Conservation (phyloP, 2,329 filamentous ascomycete species). For the Trichoderma afroharzianum region DNA sequence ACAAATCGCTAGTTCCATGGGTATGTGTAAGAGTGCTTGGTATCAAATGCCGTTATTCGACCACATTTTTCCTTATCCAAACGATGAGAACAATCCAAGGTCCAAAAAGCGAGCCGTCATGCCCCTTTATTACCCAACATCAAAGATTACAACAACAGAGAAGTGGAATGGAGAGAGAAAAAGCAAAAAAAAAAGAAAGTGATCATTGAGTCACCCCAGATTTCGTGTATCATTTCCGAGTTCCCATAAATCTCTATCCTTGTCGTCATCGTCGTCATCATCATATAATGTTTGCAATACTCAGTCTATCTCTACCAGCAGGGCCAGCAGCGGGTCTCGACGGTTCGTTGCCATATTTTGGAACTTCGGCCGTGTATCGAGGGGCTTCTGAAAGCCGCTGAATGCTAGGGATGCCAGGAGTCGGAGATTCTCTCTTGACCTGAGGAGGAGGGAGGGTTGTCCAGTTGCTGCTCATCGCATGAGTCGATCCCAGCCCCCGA, state of each 20-base stretch:
- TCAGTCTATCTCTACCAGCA: slow-evolving; percentile 32
- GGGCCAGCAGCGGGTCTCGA: slow-evolving; percentile 29
- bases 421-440: slow-evolving; percentile 34
- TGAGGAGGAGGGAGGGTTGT: slow-evolving; percentile 31
- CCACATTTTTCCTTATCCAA: slow-evolving; percentile 9
- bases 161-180: neutral
- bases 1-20: slow-evolving; percentile 2
- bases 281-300: slow-evolving; percentile 46
- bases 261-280: neutral
- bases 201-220: neutral
- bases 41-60: slow-evolving; percentile 11
- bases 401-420: slow-evolving; percentile 25
- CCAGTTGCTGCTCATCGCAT: slow-evolving; percentile 24
- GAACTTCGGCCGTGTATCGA: slow-evolving; percentile 28
- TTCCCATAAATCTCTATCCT: neutral
- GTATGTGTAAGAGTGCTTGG: slow-evolving; percentile 14
- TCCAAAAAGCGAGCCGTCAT: neutral
- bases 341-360: slow-evolving; percentile 23
- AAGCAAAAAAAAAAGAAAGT: neutral
- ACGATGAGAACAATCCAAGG: neutral
- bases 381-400: slow-evolving; percentile 30
- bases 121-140: neutral
- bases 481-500: slow-evolving; percentile 30
- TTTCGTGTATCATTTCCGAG: slow-evolving; percentile 12
- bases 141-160: neutral